These are phyloP conservation scores for Simplicillium aogashimaense DNA, from an alignment of 2,329 filamentous ascomycete genomes.

Conservation along the genomic window DNA sequence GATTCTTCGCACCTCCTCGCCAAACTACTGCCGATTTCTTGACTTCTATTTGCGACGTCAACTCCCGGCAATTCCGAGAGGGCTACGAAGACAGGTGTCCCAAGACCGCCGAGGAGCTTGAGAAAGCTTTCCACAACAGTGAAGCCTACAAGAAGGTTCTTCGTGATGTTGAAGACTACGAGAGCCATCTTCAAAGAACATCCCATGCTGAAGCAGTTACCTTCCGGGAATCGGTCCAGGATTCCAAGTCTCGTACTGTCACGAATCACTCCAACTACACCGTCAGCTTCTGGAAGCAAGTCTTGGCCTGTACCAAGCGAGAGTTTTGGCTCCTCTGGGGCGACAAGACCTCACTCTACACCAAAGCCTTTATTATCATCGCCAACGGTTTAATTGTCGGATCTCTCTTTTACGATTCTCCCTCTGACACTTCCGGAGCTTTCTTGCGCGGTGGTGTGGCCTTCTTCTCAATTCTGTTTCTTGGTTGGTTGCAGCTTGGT, in stretches of 20 bases:
- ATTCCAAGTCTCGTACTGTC: conserved; percentile 61
- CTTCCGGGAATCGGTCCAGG: conserved; percentile 58
- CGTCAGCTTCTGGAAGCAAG: conserved; percentile 62
- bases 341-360: conserved; percentile 65
- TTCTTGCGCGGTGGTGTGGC: conserved; percentile 40
- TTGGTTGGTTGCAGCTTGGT: conserved; percentile 59
- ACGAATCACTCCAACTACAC: conserved; percentile 64
- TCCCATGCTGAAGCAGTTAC: conserved; percentile 50
- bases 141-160: conserved; percentile 48
- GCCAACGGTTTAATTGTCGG: conserved; percentile 66
- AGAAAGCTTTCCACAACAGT: conserved; percentile 53
- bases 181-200: conserved; percentile 34
- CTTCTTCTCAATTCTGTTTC: conserved; percentile 41
- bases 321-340: conserved; percentile 73
- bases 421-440: conserved; percentile 49
- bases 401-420: conserved; percentile 65
- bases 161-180: conserved; percentile 43
- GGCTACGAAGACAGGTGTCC: conserved; percentile 56
- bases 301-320: conserved; percentile 56
- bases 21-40: conserved; percentile 69
- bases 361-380: conserved; percentile 71
- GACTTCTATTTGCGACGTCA: conserved; percentile 66
- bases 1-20: conserved; percentile 61
- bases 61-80: conserved; percentile 55
- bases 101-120: conserved; percentile 59